Base-by-base conservation (phyloP, 352 stramenopile species). In the Hyaloperonospora brassicae region DNA sequence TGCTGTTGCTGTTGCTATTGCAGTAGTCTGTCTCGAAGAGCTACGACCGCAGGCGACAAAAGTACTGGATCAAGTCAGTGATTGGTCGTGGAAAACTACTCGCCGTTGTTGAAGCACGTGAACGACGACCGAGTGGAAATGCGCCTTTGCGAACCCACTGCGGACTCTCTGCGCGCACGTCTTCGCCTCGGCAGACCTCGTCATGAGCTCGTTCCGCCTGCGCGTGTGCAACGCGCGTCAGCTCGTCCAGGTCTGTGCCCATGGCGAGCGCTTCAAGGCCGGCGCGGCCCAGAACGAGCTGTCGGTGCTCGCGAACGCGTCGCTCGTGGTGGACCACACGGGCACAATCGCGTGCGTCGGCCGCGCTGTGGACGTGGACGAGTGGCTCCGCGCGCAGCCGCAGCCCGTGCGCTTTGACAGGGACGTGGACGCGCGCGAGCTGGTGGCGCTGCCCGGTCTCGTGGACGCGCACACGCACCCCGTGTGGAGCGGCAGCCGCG, bases 381-480 rank as follows among this genome's bases (percentile, higher is more conserved):
- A 68, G 57, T 87, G 79, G 75, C 59, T 89, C 22, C 35, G 41
- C 9, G 23, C 57, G 14, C 77, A 88, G 48, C 74, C 70, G 38
- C 68, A 85, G 48, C 77, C 74, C 4, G 75, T 86, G 57, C 55
- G 22, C n/a, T 89, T 93, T 47, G 83, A 89, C 23, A 71, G 75
- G 23, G 64, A 89, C 36, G 61, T 93, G 40, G 80, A 91, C 49
- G 83, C 65, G 23, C 76, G 71, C 21, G 80, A 75, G 23, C 63
- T 79, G 41, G 86, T 82, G 39, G 67, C 89, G n/a, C 59, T 93
- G 17, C 80, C 79, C 2, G 83, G 83, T 21, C 80, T 93, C 31
- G 77, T 93, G 9, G 83, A 93, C 47, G 79, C 74, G 42, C 83
- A 93, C 55, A 93, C 83, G 44, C 83, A 93, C 52, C 83, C 83